Evolutionary conservation across 2,329 filamentous ascomycete genomes (phyloP), one percentile per base, ranked within the genome.

Genomic region (Madurella mycetomatis): DNA sequence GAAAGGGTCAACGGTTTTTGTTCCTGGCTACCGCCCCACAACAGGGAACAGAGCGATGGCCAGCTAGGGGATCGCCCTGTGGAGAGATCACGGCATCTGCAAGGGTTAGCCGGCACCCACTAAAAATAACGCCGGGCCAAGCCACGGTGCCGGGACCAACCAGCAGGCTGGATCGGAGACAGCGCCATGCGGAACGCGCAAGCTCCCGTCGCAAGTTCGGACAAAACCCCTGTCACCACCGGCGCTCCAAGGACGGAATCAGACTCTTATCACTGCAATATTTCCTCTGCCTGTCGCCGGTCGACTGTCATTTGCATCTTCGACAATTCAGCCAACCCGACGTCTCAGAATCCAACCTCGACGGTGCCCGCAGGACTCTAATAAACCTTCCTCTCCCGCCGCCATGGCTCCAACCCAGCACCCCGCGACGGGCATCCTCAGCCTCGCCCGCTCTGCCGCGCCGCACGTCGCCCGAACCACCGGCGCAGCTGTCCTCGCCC

Each of bases 401-500:
- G 41, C 11, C 1, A 58, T 58, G 58, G 43, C 58, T 5, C 60
- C 56, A 15, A 40, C 49, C 19, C 16, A 49, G 18, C 31, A n/a
- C 43, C 25, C 11, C 9, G 32, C 43, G 11, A 16, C 11, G 19
- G 11, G 39, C 42, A 41, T 44, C 12, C 42, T 37, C 18, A 41
- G 17, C 41, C 18, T 44, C 37, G 50, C 54, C 34, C 54, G 40
- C 30, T 45, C 40, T 11, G 42, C 54, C 62, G 64, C 46, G 51
- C 67, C 48, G 5, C 44, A 51, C 59, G 53, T 63, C 17, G 42
- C 51, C 41, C 56, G 54, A 40, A 17, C 40, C 40, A 46, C 59
- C 13, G 52, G 59, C 7, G 43, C 57, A 17, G 47, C 46, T n/a
- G 40, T 58, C 16, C 68, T 84, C 45, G 60, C 71, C 17, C 73